phyloP scores from a whole-genome alignment of 805 yeast species.

The Candida hungchunana region DNA sequence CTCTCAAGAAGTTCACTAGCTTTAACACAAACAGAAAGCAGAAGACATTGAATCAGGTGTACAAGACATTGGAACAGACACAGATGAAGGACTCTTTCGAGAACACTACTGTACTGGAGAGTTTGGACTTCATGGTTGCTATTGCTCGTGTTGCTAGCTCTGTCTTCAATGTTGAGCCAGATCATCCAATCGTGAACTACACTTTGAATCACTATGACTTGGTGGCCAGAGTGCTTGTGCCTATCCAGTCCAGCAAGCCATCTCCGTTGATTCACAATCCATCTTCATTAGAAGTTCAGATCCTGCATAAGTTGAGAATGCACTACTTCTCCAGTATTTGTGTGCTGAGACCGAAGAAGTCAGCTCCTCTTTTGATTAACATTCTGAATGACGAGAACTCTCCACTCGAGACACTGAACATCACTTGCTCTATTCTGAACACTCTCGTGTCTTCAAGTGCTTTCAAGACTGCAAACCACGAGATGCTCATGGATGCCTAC shows the following conservation, averaged over 20 bases:
- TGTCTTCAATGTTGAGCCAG: slow-evolving; percentile 23
- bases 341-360: slow-evolving; percentile 17
- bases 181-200: slow-evolving; percentile 28
- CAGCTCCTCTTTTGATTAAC: slow-evolving; percentile 19
- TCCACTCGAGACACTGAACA: slow-evolving; percentile 29
- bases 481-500: slow-evolving; percentile 26
- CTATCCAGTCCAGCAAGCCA: slow-evolving; percentile 16
- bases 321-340: slow-evolving; percentile 27
- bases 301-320: slow-evolving; percentile 28
- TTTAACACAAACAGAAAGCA: slow-evolving; percentile 23
- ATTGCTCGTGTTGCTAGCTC: slow-evolving; percentile 33
- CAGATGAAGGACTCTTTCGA: slow-evolving; percentile 20
- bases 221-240: slow-evolving; percentile 22
- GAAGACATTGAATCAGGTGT: slow-evolving; percentile 18
- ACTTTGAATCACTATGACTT: slow-evolving; percentile 18
- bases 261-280: slow-evolving; percentile 17
- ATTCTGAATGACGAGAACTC: slow-evolving; percentile 29
- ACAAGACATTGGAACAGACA: slow-evolving; percentile 19
- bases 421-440: slow-evolving; percentile 35
- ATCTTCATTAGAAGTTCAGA: slow-evolving; percentile 16
- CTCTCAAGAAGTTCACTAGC: slow-evolving; percentile 23
- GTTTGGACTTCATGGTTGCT: slow-evolving; percentile 29
- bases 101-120: slow-evolving; percentile 22
- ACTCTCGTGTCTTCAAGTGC: slow-evolving; percentile 29
- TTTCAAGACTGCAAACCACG: slow-evolving; percentile 23